Base-by-base conservation (phyloP, 805 yeast genomes). In the Saturnispora diversa region DNA sequence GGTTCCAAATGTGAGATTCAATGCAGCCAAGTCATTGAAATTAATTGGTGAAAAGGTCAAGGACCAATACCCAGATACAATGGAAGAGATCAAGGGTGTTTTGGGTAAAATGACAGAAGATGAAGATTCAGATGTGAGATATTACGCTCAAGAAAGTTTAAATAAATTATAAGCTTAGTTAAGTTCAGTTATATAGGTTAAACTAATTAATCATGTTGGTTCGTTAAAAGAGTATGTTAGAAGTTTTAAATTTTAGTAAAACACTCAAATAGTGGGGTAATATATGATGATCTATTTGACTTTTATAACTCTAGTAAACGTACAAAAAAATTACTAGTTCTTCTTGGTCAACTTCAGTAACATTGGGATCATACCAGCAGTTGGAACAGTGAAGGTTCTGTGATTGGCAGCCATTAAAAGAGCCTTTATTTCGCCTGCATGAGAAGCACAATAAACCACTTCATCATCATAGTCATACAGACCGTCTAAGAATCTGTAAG, bases 1-100 rank as follows among this genome's bases (percentile, higher is more conserved):
- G 6, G 97, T 92, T 42, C 96, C 99, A 52, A 92, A 92, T 61
- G 88, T 92, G 47, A 75, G 97, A 56, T 92, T 92, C 67, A 92
- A 88, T 63, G 87, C 84, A 47, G 97, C 99, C 21, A 87, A 86
- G 62, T 75, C 94, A 12, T 77, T 83, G 55, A 70, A 75, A 31
- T 65, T 70, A 20, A 68, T 83, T 25, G 77, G 77, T 6, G 74
- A 76, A 53, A 67, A 77, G 12, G 63, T 84, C 7, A 34, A 44
- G 21, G 50, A 51, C 6, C 62, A 61, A 29, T 40, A 58, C 10
- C 49, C 57, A 52, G 54, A 60, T n/a, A 53, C 73, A 34, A 68
- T 80, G 22, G 55, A 65, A 30, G 71, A 76, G 31, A 72, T 88
- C 29, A 51, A 78, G 36, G 83, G 92, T 23, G 68, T 73, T 30